Evolutionary conservation across 2,329 filamentous ascomycete genomes (phyloP).

Genomic region (Aspergillus quadrilineatus): DNA sequence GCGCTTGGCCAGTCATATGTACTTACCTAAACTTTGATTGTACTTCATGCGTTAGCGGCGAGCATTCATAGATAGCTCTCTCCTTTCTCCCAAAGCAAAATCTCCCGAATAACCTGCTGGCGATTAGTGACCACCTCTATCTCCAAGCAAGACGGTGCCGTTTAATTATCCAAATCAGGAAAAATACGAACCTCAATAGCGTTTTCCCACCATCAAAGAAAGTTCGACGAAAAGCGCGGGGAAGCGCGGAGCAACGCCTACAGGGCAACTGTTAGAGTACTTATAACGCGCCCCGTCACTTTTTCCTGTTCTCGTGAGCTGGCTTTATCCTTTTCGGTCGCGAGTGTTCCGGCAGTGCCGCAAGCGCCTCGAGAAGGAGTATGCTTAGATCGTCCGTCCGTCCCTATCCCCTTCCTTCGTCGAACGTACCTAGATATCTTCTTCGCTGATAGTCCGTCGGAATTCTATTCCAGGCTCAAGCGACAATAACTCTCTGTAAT

Average conservation of each 20-base stretch:
- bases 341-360: background rate
- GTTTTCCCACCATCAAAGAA: slow-evolving; percentile 1
- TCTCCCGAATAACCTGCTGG: background rate
- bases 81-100: background rate
- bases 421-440: background rate
- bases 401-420: background rate
- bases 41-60: slow-evolving; percentile 6
- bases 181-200: slow-evolving; percentile 6
- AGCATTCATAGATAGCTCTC: slow-evolving; percentile 18
- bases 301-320: background rate
- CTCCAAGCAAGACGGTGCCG: background rate
- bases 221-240: background rate
- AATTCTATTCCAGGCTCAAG: background rate
- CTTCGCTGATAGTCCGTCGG: background rate
- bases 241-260: background rate
- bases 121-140: background rate
- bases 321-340: background rate
- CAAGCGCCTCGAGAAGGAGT: background rate
- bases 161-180: background rate
- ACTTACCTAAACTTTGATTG: slow-evolving; percentile 15
- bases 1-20: slow-evolving; percentile 2
- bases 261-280: background rate
- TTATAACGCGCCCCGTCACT: background rate
- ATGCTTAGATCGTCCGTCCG: background rate
- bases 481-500: background rate